Evolutionary conservation across 345 rosid species (phyloP).

Genomic region (Excoecaria cochinchinensis): DNA sequence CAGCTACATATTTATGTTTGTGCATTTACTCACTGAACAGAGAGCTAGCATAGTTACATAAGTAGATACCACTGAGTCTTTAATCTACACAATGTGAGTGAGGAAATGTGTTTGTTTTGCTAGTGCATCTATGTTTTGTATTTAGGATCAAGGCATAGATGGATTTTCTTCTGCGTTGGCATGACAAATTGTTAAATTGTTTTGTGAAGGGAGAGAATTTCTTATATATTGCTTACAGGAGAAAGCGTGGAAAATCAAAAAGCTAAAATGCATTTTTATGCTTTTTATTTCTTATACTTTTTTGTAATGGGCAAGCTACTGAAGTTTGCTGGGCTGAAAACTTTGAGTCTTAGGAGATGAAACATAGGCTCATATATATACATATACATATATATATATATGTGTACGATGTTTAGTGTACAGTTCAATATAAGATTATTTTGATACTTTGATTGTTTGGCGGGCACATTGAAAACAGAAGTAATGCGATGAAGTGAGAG

Average conservation of each 20-base stretch:
- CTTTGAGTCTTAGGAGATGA: not conserved
- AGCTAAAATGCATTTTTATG: not conserved
- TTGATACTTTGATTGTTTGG: not conserved
- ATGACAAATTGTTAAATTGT: not conserved
- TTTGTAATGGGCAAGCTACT: not conserved
- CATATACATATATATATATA: not conserved
- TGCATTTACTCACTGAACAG: not conserved
- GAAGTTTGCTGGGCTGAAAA: not conserved
- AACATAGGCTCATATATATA: not conserved
- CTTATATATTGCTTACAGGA: not conserved
- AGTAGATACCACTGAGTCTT: not conserved
- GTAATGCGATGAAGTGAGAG: not conserved
- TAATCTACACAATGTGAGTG: not conserved
- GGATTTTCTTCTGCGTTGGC: not conserved
- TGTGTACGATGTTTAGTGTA: not conserved
- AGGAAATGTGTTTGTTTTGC: not conserved
- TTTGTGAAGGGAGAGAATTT: not conserved
- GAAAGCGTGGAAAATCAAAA: no score
- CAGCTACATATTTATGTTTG: not conserved
- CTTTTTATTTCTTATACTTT: not conserved
- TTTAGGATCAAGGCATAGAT: not conserved
- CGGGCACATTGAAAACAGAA: no score
- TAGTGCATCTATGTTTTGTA: not conserved
- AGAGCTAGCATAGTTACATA: not conserved
- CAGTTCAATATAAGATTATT: not conserved